Conservation (phyloP, 2,329 filamentous ascomycete species). For the Apiospora hydei region DNA sequence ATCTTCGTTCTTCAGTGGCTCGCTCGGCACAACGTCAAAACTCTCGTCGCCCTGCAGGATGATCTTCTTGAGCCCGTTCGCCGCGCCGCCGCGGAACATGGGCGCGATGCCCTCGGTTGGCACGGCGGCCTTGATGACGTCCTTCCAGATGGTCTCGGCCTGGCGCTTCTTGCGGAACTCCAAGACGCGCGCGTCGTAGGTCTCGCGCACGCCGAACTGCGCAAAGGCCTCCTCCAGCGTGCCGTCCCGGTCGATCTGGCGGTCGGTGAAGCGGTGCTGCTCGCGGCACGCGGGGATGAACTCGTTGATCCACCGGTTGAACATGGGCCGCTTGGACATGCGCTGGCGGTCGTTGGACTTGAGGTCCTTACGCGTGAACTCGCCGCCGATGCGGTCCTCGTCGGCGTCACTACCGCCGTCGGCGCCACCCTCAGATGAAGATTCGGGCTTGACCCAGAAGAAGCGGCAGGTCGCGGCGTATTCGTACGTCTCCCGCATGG, state of each 20-base stretch:
- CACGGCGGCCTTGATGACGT: constrained; percentile 51
- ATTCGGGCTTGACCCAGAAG: constrained; percentile 55
- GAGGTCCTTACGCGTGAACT: constrained; percentile 46
- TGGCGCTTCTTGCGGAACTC: constrained; percentile 52
- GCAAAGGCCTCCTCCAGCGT: constrained; percentile 62
- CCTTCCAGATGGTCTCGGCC: constrained; percentile 51
- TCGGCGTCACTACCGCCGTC: constrained; percentile 34
- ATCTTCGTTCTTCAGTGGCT: constrained; percentile 42
- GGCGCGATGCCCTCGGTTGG: constrained; percentile 37
- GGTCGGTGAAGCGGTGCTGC: constrained; percentile 44
- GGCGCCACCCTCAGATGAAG: constrained; percentile 26
- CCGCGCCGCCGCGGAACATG: constrained; percentile 43
- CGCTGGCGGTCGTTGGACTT: constrained; percentile 65
- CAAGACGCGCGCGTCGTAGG: constrained; percentile 52
- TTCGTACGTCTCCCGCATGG: constrained; percentile 63
- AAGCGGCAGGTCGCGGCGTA: constrained; percentile 67
- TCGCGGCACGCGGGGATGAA: constrained; percentile 63
- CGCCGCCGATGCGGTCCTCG: constrained; percentile 35
- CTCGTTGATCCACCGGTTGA: constrained; percentile 66
- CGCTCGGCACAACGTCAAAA: constrained; percentile 44
- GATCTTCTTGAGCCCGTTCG: constrained; percentile 56
- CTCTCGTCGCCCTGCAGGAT: constrained; percentile 53
- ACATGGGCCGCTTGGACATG: constrained; percentile 62
- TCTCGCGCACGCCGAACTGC: constrained; percentile 53
- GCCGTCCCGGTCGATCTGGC: constrained; percentile 46